These are phyloP conservation scores for Fusarium avenaceum DNA, from an alignment of 2,329 filamentous ascomycete genomes.

Conservation along the genomic window DNA sequence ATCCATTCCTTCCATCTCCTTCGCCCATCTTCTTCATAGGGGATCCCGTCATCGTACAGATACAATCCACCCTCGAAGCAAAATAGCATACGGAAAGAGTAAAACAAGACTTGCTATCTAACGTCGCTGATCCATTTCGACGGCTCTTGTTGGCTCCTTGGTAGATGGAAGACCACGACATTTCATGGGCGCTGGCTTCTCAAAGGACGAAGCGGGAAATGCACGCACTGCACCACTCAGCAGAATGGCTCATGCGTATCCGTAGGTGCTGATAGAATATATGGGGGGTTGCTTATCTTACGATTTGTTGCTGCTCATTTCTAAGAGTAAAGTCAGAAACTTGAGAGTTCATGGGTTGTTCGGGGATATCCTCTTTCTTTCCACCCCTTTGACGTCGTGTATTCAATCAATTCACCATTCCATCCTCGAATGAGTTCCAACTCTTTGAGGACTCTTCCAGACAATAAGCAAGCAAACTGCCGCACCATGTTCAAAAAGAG, in stretches of 20 bases:
- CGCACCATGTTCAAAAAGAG: constrained; percentile 37
- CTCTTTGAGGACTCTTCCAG: constrained; percentile 13
- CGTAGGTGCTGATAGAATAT: not conserved
- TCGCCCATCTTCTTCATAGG: constrained; percentile 17
- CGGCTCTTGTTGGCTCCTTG: not conserved
- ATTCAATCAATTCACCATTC: not conserved
- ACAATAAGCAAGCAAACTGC: constrained; percentile 3
- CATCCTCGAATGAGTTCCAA: not conserved
- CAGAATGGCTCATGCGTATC: constrained; percentile 5
- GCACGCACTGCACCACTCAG: constrained; percentile 9
- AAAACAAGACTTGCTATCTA: not conserved
- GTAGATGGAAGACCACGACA: constrained; percentile 13
- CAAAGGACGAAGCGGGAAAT: not conserved
- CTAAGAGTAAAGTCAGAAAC: constrained; percentile 15
- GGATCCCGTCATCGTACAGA: constrained; percentile 41
- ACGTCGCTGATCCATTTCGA: constrained; percentile 26
- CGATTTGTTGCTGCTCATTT: constrained; percentile 9
- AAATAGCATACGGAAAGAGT: constrained; percentile 7
- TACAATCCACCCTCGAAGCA: constrained; percentile 1
- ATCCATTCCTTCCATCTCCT: constrained; percentile 26
- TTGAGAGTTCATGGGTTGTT: constrained; percentile 9
- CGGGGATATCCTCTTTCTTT: not conserved
- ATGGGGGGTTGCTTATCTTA: constrained; percentile 20
- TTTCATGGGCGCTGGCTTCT: constrained; percentile 4
- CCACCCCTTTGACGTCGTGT: constrained; percentile 5